Conservation (phyloP, 108 stramenopile genomes). For the Nitzschia sp. region DNA sequence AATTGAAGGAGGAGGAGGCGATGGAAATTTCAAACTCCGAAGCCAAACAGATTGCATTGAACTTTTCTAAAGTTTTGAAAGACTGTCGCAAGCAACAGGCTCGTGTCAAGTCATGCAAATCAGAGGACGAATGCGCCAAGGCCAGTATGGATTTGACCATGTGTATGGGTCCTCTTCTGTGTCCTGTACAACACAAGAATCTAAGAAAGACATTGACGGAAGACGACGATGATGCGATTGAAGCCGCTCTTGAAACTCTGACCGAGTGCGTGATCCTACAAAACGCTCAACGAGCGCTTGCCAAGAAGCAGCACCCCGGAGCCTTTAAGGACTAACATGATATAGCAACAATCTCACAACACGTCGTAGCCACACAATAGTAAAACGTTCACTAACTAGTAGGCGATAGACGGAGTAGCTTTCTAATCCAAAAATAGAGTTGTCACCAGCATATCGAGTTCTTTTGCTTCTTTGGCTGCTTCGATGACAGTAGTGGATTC, state of each 20-base stretch:
- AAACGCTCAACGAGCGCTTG: conserved; percentile 42
- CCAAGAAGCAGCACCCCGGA: conserved; percentile 58
- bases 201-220: conserved; percentile 47
- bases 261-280: conserved; percentile 66
- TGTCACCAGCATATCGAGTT: conserved; percentile 89
- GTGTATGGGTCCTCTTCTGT: conserved; percentile 80
- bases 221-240: conserved; percentile 54
- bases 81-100: conserved; percentile 54
- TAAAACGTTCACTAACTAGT: not conserved
- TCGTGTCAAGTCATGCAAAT: conserved; percentile 48
- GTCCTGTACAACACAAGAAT: conserved; percentile 78
- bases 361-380: not conserved
- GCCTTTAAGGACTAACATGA: conserved; percentile 39
- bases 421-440: conserved; percentile 80
- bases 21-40: conserved; percentile 43
- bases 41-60: conserved; percentile 57
- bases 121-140: conserved; percentile 71
- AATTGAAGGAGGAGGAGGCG: conserved; percentile 17
- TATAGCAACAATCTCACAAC: not conserved
- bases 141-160: conserved; percentile 86
- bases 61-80: conserved; percentile 50
- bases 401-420: not conserved
- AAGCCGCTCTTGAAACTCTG: conserved; percentile 67
- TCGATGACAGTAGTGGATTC: conserved; percentile 90
- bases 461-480: conserved; percentile 85